Evolutionary conservation across 2,329 filamentous ascomycete species (phyloP).

Genomic region (Paramyrothecium roridum): DNA sequence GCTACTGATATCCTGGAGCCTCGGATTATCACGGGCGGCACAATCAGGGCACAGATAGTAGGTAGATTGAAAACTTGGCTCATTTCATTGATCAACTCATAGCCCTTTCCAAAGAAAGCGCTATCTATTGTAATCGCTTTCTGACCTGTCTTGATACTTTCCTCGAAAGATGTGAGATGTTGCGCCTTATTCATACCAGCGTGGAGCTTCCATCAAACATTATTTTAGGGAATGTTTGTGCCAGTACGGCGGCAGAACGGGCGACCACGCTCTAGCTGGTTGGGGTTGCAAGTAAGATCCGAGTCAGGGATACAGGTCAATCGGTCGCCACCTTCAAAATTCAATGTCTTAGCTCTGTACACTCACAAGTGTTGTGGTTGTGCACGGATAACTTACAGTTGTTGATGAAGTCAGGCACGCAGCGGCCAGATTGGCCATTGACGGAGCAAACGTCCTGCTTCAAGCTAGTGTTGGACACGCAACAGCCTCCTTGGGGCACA

Average conservation of each 20-base stretch:
- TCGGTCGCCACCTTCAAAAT: not conserved
- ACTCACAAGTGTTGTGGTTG: not conserved
- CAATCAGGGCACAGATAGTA: no score
- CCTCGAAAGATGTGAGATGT: no score
- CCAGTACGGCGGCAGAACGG: slow-evolving; percentile 1
- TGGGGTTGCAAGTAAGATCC: not conserved
- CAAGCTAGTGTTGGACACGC: slow-evolving; percentile 1
- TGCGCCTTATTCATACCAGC: no score
- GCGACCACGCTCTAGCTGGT: not conserved
- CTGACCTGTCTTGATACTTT: no score
- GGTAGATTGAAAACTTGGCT: no score
- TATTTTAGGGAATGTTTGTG: not conserved
- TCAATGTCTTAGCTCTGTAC: not conserved
- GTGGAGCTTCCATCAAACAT: not conserved
- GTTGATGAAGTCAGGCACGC: slow-evolving; percentile 1
- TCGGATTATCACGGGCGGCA: no score
- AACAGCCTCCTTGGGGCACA: not conserved
- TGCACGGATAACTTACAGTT: not conserved
- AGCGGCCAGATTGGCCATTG: not conserved
- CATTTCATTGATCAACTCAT: no score
- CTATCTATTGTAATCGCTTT: no score
- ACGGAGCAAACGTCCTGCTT: slow-evolving; percentile 1
- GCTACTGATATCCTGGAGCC: no score
- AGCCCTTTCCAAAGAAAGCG: no score
- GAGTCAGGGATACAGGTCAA: not conserved